phyloP scores from a whole-genome alignment of 768 basidiomycete species.

The Russula foetens region DNA sequence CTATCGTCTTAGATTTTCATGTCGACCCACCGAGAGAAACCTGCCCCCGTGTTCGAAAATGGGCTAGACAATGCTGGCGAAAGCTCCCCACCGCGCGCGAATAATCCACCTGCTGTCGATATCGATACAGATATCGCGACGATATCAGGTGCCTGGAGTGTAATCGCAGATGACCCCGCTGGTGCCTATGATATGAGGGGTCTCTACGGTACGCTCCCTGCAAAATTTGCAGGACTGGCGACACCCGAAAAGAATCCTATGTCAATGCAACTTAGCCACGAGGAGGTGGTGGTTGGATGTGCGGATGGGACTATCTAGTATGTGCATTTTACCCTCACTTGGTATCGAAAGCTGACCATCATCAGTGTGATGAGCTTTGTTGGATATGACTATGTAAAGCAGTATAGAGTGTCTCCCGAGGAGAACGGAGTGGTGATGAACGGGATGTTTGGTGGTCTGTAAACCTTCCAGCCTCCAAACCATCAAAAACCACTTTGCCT shows the following conservation, averaged over 20 bases:
- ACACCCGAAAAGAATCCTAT: conserved; percentile 91
- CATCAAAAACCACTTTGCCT: too few species aligned
- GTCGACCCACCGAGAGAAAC: conserved; percentile 69
- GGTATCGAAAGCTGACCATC: conserved; percentile 15
- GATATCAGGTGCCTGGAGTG: conserved; percentile 69
- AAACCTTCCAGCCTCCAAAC: neutral
- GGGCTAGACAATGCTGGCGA: conserved; percentile 22
- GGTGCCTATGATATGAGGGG: conserved; percentile 43
- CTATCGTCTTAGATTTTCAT: conserved; percentile 54
- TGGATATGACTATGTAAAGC: conserved; percentile 45
- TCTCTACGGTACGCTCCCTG: conserved; percentile 51
- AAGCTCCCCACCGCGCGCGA: conserved; percentile 2
- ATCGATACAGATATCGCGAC: conserved; percentile 59
- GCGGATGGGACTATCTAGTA: conserved; percentile 90
- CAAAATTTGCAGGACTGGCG: conserved; percentile 69
- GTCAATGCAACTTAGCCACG: conserved; percentile 88
- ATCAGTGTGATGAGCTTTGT: conserved; percentile 54
- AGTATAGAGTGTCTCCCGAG: conserved; percentile 15
- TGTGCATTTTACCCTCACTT: conserved; percentile 26
- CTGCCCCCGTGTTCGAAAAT: conserved; percentile 23
- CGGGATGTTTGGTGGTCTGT: neutral
- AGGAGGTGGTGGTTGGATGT: conserved; percentile 87
- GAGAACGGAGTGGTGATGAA: neutral
- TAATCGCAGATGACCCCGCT: conserved; percentile 40
- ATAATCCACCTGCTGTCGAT: conserved; percentile 39